Base-by-base conservation (phyloP, 768 basidiomycete species). In the Suillus alpinus region DNA sequence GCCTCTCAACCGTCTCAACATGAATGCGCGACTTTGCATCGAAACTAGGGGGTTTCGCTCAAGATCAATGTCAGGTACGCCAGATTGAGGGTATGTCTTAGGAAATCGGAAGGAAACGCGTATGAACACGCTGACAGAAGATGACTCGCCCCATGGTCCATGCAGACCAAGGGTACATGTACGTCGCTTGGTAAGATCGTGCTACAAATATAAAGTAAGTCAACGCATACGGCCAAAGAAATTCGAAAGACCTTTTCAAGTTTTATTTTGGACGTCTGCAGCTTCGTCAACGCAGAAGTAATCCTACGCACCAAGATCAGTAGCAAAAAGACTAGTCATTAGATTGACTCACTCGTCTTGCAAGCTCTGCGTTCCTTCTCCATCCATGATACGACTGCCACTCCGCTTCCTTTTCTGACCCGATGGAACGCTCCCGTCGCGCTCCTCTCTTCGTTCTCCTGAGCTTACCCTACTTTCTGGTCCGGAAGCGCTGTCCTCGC, bases 91-190 rank as follows among this genome's bases (percentile, higher is more conserved):
- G 69, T 98, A 98, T 46, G 84, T 84, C 26, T 85, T 80, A 0
- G 96, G 95, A 68, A 98, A 98, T 1, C 85, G 87, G 76, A 97
- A 95, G 1, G 91, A 89, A 31, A 96, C 83, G 0, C 95, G 87
- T 60, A 95, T 86, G 75, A 93, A 95, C 9, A 55, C 53, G 53
- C 53, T 55, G 7, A 90, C 89, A 20, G 87, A 89, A 12, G 87
- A 88, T 0, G 82, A 84, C 59, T 89, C 89, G n/a, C 91, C 93
- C 94, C 94, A 95, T 2, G 94, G 94, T 2, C 92, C 92, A 63
- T 92, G 86, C 46, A 98, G 77, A 4, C 93, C 91, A 51, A 97
- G 80, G 1, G 93, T 94, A 66, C 92, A 92, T 14, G 86, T 89
- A 10, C 93, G 85, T 66, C 83, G 86, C 70, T 89, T 90, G 8